These are phyloP conservation scores for Trametes polyzona DNA, from an alignment of 1,284 basidiomycete genomes.

Conservation along the genomic window DNA sequence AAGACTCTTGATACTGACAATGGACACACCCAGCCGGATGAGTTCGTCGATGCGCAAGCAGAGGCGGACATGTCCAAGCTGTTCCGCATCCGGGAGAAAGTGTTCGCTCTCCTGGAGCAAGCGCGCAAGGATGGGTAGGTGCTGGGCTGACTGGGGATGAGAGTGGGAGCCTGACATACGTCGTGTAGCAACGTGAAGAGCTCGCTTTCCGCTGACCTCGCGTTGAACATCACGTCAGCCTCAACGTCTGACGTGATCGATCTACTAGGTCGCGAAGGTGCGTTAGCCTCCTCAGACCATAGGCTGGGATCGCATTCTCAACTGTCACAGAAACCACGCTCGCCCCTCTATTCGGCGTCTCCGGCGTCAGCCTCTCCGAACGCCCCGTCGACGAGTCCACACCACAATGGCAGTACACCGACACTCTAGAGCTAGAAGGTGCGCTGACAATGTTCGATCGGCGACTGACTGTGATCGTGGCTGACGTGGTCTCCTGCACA, in stretches of 20 bases:
- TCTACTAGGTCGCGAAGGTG: slow-evolving; percentile 57
- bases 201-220: slow-evolving; percentile 69
- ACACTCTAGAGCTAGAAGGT: slow-evolving; percentile 50
- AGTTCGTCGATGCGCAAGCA: slow-evolving; percentile 58
- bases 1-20: not conserved
- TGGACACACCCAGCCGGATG: slow-evolving; percentile 30
- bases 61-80: slow-evolving; percentile 64
- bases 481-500: not conserved
- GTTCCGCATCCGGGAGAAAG: slow-evolving; percentile 55
- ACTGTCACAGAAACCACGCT: slow-evolving; percentile 55
- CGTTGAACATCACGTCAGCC: slow-evolving; percentile 35
- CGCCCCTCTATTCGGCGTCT: slow-evolving; percentile 79
- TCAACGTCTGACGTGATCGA: slow-evolving; percentile 53
- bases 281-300: slow-evolving; percentile 2
- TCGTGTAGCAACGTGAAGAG: slow-evolving; percentile 64
- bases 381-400: slow-evolving; percentile 42
- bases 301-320: not conserved
- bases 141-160: not conserved
- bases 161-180: not conserved
- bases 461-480: not conserved
- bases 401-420: slow-evolving; percentile 54
- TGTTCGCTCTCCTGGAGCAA: slow-evolving; percentile 68
- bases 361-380: slow-evolving; percentile 57
- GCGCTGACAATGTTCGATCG: slow-evolving; percentile 19
- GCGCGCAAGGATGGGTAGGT: slow-evolving; percentile 72